A percentile compares a stretch with the other conserved stretches of the same genome.
These are phyloP conservation scores for Euphorbia tirucalli DNA, from an alignment of 345 rosid genomes.

Conservation along the genomic window DNA sequence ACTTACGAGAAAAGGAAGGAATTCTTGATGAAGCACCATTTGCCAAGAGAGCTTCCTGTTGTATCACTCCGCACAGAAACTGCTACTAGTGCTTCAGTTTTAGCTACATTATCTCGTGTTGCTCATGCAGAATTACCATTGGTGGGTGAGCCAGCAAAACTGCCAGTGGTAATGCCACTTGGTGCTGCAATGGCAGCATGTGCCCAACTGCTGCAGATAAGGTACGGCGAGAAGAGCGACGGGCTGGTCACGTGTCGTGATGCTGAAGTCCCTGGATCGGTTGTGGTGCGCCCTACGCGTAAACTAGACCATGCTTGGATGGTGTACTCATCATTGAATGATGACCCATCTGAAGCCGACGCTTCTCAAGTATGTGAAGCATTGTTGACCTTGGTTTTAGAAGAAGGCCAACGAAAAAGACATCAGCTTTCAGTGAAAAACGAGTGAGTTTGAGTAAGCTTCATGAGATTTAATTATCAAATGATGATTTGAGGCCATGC, in stretches of 20 bases:
- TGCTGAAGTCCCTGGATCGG: conserved; percentile 93
- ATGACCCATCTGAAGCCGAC: conserved; percentile 59
- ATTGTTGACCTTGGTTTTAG: conserved; percentile 75
- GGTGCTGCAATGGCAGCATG: conserved; percentile 99
- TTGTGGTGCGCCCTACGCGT: conserved; percentile 76
- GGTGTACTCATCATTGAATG: conserved; percentile 86
- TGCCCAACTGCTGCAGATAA: conserved; percentile 73
- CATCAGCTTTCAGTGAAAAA: conserved; percentile 24
- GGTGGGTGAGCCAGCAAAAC: conserved; percentile 51
- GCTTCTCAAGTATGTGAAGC: conserved; percentile 95
- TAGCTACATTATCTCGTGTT: conserved; percentile 76
- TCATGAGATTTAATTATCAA: not conserved
- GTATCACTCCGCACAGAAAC: conserved; percentile 95
- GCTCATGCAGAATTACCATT: conserved; percentile 87
- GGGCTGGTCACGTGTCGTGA: conserved; percentile 87
- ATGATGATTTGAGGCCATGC: not conserved
- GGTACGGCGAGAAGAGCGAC: conserved; percentile 88
- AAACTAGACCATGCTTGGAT: conserved; percentile 96
- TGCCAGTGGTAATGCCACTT: conserved; percentile 84
- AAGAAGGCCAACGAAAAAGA: conserved; percentile 46
- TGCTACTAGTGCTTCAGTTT: conserved; percentile 69
- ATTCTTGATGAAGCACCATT: conserved; percentile 63
- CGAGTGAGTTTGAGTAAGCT: conserved; percentile 4
- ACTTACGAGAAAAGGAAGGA: conserved; percentile 85
- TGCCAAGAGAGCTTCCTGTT: conserved; percentile 74